phyloP scores from a whole-genome alignment of 768 basidiomycete genomes.

The Tylopilus rubrobrunneus region DNA sequence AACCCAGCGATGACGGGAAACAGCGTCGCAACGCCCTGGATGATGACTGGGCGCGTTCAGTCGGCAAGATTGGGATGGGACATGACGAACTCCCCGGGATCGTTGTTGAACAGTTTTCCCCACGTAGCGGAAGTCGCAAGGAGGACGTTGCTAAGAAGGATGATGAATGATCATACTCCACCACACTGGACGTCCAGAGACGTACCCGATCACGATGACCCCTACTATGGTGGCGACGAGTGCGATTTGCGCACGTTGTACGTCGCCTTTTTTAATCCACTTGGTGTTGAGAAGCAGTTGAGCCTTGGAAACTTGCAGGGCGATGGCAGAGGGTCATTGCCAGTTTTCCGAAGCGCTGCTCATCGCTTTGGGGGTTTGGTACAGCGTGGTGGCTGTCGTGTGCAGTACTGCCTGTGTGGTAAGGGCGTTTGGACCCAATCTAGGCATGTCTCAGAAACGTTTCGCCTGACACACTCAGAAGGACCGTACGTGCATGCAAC shows the following conservation, averaged over 20 bases:
- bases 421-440: conserved; percentile 21
- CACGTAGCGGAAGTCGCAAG: conserved; percentile 44
- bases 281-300: conserved; percentile 2
- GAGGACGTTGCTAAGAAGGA: conserved; percentile 35
- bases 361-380: conserved; percentile 21
- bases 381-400: conserved; percentile 21
- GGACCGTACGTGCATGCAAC: conserved; percentile 22
- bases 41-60: conserved; percentile 29
- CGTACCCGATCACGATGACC: conserved; percentile 10
- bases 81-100: conserved; percentile 32
- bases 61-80: not conserved
- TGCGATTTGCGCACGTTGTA: conserved; percentile 17
- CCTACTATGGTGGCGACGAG: conserved; percentile 15
- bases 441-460: conserved; percentile 5
- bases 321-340: conserved; percentile 13
- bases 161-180: not conserved
- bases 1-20: conserved; percentile 41
- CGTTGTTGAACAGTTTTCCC: conserved; percentile 60
- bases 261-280: conserved; percentile 19
- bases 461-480: not conserved
- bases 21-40: conserved; percentile 46
- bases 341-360: conserved; percentile 20
- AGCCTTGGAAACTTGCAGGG: not conserved
- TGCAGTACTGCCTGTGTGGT: conserved; percentile 26
- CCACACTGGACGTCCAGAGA: not conserved